Conservation (phyloP, 371 early-diverging fungal genomes). For the Globomyces sp. region DNA sequence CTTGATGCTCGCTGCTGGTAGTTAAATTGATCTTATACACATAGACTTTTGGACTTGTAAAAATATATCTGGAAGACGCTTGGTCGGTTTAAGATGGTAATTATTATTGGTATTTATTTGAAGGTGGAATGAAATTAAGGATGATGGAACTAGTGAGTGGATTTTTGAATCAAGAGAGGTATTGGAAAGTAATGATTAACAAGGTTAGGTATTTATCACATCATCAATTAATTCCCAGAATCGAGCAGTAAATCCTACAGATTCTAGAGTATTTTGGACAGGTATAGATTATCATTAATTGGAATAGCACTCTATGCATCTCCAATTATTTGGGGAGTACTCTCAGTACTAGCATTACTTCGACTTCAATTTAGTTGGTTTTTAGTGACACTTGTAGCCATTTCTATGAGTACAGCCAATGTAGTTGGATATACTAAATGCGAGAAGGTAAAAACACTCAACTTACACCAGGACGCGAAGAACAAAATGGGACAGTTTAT, state of each 20-base stretch:
- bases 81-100: constrained; percentile 92
- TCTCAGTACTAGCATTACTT: constrained; percentile 75
- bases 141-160: constrained; percentile 92
- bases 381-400: constrained; percentile 79
- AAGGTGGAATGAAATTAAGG: constrained; percentile 89
- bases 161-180: constrained; percentile 91
- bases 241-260: constrained; percentile 74
- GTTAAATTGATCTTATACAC: no score
- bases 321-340: constrained; percentile 75
- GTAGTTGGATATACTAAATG: constrained; percentile 93
- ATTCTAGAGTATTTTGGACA: constrained; percentile 90
- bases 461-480: constrained; percentile 39
- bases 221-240: constrained; percentile 33
- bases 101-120: no score
- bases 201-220: no score
- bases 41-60: constrained; percentile 96
- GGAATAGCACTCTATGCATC: constrained; percentile 71
- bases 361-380: constrained; percentile 75
- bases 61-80: constrained; percentile 91
- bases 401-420: constrained; percentile 82
- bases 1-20: constrained; percentile 75
- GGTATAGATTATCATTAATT: no score
- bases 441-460: constrained; percentile 67
- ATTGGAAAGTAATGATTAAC: constrained; percentile 44
- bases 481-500: constrained; percentile 37